These are phyloP conservation scores for Vicia faba DNA, from an alignment of 306 rosid genomes.

Conservation along the genomic window DNA sequence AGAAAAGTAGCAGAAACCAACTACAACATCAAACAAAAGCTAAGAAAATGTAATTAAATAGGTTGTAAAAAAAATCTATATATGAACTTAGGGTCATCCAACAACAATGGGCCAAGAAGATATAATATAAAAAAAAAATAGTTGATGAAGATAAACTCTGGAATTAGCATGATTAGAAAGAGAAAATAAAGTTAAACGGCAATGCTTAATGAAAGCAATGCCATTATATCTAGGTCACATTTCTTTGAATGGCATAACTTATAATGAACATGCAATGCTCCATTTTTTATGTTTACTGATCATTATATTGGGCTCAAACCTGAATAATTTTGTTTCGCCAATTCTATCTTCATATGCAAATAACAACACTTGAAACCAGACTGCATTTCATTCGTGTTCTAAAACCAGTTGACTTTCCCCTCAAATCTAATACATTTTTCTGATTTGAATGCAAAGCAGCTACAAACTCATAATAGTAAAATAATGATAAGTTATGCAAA, in stretches of 20 bases:
- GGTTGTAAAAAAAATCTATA: neutral
- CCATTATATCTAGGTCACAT: no score
- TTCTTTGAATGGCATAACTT: no score
- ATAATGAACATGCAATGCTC: no score
- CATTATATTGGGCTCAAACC: no score
- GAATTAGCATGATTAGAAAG: neutral
- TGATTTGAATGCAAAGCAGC: neutral
- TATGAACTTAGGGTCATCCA: neutral
- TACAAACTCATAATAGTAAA: neutral
- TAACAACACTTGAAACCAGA: no score
- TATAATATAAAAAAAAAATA: neutral
- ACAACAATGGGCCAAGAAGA: conserved; percentile 12
- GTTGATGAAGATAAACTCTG: conserved; percentile 5
- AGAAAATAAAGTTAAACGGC: neutral
- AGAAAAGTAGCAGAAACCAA: conserved; percentile 25
- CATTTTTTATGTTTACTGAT: no score
- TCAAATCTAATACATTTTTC: neutral
- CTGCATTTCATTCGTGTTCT: no score
- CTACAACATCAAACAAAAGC: conserved; percentile 2
- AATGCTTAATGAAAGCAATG: conserved; percentile 12
- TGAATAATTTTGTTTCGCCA: no score
- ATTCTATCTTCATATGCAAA: no score
- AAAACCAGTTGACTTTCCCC: no score
- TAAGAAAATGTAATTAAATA: neutral
- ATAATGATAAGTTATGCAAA: neutral